Conservation (phyloP, 2,329 filamentous ascomycete species). For the Colletotrichum ledebouriae region DNA sequence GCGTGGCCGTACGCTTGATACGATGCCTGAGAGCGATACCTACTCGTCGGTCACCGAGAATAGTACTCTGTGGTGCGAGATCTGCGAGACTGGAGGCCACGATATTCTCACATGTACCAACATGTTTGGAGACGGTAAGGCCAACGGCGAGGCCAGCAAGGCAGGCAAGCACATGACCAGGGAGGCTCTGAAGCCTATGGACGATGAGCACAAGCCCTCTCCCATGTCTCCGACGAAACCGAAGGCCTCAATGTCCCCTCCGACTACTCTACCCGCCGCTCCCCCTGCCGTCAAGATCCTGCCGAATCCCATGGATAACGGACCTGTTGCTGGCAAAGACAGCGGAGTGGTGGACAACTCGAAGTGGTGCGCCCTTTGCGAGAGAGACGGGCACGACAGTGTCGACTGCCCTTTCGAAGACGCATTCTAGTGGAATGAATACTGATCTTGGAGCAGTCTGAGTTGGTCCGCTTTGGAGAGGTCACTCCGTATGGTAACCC, state of each 20-base stretch:
- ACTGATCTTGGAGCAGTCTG: constrained; percentile 13
- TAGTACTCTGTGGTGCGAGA: constrained; percentile 89
- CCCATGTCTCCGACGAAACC: constrained; percentile 67
- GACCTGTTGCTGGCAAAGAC: constrained; percentile 82
- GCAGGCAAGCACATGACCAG: constrained; percentile 54
- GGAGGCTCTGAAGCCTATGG: constrained; percentile 53
- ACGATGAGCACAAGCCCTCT: constrained; percentile 64
- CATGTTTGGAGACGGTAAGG: constrained; percentile 75
- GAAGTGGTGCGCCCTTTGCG: constrained; percentile 98
- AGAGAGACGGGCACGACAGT: constrained; percentile 95
- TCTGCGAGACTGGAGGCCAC: constrained; percentile 91
- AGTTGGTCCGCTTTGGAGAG: constrained; percentile 3
- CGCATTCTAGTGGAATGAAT: constrained; percentile 65
- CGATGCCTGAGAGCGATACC: constrained; percentile 78
- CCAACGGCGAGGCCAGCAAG: constrained; percentile 47
- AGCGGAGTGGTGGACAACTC: constrained; percentile 83
- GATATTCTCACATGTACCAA: constrained; percentile 95
- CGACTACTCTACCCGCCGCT: constrained; percentile 46
- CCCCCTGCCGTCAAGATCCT: constrained; percentile 62
- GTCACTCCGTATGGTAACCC: constrained; percentile 2
- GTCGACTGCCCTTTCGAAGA: constrained; percentile 96
- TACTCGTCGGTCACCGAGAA: constrained; percentile 80
- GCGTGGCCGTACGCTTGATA: constrained; percentile 70
- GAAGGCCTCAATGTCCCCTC: constrained; percentile 51
- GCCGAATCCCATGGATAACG: constrained; percentile 74